phyloP scores from a whole-genome alignment of 768 basidiomycete species.

The Chlorophyllum brunneum region DNA sequence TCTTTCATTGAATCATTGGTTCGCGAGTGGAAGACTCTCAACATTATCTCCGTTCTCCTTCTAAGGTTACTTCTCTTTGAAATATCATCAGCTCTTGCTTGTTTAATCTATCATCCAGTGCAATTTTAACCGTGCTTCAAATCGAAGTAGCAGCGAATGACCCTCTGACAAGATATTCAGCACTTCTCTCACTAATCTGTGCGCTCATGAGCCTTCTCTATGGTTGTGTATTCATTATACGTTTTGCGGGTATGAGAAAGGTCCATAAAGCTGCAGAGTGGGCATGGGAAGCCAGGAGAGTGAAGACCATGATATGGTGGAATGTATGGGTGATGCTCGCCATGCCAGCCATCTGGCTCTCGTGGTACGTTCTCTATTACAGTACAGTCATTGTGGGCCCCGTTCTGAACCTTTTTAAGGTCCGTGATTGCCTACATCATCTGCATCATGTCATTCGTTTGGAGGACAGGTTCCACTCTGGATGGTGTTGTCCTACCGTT shows the following conservation, averaged over 20 bases:
- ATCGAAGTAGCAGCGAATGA: slow-evolving; percentile 40
- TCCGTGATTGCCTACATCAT: slow-evolving; percentile 55
- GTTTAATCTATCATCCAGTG: slow-evolving; percentile 16
- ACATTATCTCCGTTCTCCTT: slow-evolving; percentile 30
- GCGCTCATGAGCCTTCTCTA: slow-evolving; percentile 60
- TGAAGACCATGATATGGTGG: slow-evolving; percentile 34
- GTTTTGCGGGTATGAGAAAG: slow-evolving; percentile 62
- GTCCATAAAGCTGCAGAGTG: slow-evolving; percentile 62
- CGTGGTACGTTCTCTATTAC: slow-evolving; percentile 38
- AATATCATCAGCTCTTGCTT: background rate
- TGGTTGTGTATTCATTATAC: slow-evolving; percentile 62
- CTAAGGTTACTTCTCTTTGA: slow-evolving; percentile 21
- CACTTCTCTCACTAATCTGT: slow-evolving; percentile 53
- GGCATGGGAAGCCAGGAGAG: slow-evolving; percentile 54
- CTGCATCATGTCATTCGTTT: slow-evolving; percentile 58
- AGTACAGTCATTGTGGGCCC: background rate
- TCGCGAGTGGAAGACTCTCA: slow-evolving; percentile 33
- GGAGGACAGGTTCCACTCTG: slow-evolving; percentile 43
- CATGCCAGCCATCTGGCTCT: slow-evolving; percentile 60
- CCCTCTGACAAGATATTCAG: slow-evolving; percentile 52
- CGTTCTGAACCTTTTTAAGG: slow-evolving; percentile 24
- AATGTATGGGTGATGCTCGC: slow-evolving; percentile 70
- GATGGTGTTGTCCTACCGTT: slow-evolving; percentile 23
- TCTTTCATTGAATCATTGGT: slow-evolving; percentile 26
- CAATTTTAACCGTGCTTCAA: slow-evolving; percentile 32